Percentiles rank a stretch among this genome's conserved stretches.
Evolutionary conservation across 2,329 filamentous ascomycete genomes (phyloP).

Genomic region (Colletotrichum sp.): DNA sequence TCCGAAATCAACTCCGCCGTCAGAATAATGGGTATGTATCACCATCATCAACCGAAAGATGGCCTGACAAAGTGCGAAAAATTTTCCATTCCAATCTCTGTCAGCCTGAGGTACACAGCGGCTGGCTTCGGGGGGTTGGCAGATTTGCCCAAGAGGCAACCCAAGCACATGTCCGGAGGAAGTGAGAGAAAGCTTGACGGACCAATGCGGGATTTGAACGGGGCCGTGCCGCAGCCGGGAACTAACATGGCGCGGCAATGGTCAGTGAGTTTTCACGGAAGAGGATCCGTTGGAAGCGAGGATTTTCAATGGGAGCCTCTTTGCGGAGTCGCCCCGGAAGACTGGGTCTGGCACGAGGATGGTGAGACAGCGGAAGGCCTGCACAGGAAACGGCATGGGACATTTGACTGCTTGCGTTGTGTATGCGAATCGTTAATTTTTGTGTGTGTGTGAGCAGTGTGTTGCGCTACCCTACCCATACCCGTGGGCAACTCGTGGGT

Average conservation of each 20-base stretch:
- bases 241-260: background rate
- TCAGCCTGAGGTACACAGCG: background rate
- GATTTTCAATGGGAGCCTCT: background rate
- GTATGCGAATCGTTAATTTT: background rate
- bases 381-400: background rate
- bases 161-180: background rate
- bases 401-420: slow-evolving; percentile 12
- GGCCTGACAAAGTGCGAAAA: background rate
- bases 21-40: background rate
- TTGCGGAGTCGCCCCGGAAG: slow-evolving; percentile 10
- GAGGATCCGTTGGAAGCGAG: background rate
- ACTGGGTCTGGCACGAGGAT: slow-evolving; percentile 2
- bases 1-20: background rate
- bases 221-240: slow-evolving; percentile 11
- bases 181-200: background rate
- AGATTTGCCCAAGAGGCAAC: background rate
- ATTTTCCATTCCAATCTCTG: background rate
- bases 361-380: background rate
- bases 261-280: background rate
- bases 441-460: background rate
- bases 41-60: background rate
- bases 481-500: background rate
- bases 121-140: background rate
- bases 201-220: slow-evolving; percentile 8
- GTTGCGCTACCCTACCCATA: background rate